phyloP scores from a whole-genome alignment of 495 filamentous ascomycete species.

The Penicillium angulare region DNA sequence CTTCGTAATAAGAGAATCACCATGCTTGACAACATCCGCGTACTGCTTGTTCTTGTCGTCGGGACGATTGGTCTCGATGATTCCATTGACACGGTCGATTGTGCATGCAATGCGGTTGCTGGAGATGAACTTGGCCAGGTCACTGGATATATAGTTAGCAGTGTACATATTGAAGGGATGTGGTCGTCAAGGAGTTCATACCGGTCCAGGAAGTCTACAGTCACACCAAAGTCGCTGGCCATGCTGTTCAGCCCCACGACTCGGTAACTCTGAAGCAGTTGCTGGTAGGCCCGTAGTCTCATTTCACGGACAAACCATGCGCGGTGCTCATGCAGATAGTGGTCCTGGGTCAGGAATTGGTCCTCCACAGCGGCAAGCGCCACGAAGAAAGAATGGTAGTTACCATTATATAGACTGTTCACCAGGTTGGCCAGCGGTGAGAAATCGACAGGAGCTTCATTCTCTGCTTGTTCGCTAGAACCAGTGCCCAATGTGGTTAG shows the following conservation, averaged over 20 bases:
- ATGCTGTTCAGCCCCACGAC: slow-evolving; percentile 95
- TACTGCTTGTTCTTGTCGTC: slow-evolving; percentile 99
- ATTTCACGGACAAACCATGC: slow-evolving; percentile 98
- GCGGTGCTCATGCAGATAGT: slow-evolving; percentile 90
- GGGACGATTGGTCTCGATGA: slow-evolving; percentile 96
- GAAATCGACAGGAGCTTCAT: slow-evolving; percentile 76
- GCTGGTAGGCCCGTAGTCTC: slow-evolving; percentile 91
- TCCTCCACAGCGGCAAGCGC: slow-evolving; percentile 91
- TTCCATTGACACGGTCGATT: slow-evolving; percentile 94
- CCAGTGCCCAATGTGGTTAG: slow-evolving; percentile 74
- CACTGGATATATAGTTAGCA: slow-evolving; percentile 49
- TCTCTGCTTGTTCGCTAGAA: slow-evolving; percentile 64
- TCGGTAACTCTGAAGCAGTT: slow-evolving; percentile 94
- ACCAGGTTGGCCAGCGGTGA: slow-evolving; percentile 82
- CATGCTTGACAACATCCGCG: slow-evolving; percentile 93
- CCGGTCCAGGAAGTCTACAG: slow-evolving; percentile 93
- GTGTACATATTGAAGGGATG: neutral
- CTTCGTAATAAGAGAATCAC: slow-evolving; percentile 96
- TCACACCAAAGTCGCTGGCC: slow-evolving; percentile 93
- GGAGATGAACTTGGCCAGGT: slow-evolving; percentile 96
- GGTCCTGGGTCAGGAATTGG: slow-evolving; percentile 87
- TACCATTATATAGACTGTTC: slow-evolving; percentile 84
- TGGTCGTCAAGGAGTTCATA: slow-evolving; percentile 36
- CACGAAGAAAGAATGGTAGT: slow-evolving; percentile 90
- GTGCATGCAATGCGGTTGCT: slow-evolving; percentile 91